Evolutionary conservation across 2,329 filamentous ascomycete genomes (phyloP), one percentile per base, ranked within the genome.

Genomic region (Penicillium freii): DNA sequence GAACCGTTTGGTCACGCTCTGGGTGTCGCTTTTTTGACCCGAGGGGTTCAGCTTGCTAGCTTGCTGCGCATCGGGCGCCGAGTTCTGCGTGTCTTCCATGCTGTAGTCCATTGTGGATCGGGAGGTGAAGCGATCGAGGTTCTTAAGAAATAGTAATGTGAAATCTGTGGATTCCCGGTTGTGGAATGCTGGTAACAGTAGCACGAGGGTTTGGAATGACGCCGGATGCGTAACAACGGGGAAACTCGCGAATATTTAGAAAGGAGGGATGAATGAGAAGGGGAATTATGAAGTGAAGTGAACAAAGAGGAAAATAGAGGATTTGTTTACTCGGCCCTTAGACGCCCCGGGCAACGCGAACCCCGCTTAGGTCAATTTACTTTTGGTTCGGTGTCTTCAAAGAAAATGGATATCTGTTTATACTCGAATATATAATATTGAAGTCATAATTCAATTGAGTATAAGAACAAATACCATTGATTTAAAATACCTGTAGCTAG

Each of bases 1-100:
- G 51, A 77, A 92, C 89, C 89, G 84, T 79, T 92, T 92, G 59
- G 87, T 88, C 54, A 91, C 89, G 74, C 87, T 90, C 71, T 89
- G 87, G 38, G 85, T 83, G 73, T 91, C 88, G 48, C 82, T 80
- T 31, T 81, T 86, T 63, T 83, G 81, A 51, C 81, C 74, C 46
- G 79, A 78, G 61, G 80, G 78, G 57, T 67, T 73, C 60, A 88
- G 79, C 78, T 90, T 89, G 58, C 83, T 80, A 56, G 84, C 81
- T 69, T 86, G 82, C 56, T 82, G 77, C 66, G 80, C 82, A 66
- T 86, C 85, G 31, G 86, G 85, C 25, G 84, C 84, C 54, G 87
- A 80, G 76, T 88, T 90, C 74, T 91, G 88, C 53, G 78, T 83
- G 67, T 90, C 82, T 66, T 85, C 84, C 74, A 81, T 80, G 44